phyloP scores from a whole-genome alignment of 768 basidiomycete species.

The Lenzites betulinus region DNA sequence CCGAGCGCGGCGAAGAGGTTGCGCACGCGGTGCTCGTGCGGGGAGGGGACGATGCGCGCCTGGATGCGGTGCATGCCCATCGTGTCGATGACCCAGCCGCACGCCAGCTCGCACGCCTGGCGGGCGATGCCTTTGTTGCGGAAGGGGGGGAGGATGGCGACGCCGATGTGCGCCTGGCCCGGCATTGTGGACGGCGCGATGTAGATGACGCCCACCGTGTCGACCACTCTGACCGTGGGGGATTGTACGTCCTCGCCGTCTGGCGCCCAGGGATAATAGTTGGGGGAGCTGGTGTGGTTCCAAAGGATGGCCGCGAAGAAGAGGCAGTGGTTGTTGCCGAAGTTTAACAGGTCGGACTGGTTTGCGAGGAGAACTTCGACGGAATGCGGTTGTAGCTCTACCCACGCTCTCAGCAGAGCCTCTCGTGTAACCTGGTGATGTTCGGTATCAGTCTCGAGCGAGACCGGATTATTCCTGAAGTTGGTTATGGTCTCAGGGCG shows the following conservation, averaged over 20 bases:
- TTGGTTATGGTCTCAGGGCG: neutral
- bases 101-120: conserved; percentile 46
- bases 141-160: conserved; percentile 44
- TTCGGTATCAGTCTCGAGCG: neutral
- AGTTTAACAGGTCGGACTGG: conserved; percentile 1
- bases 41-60: conserved; percentile 46
- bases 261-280: too few relatives aligned
- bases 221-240: neutral
- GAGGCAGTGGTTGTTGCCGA: conserved; percentile 15
- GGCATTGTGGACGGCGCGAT: conserved; percentile 19
- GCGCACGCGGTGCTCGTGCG: conserved; percentile 45
- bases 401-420: conserved; percentile 4
- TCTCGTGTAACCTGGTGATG: neutral
- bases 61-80: conserved; percentile 53
- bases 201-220: conserved; percentile 27
- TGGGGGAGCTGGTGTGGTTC: neutral
- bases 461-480: neutral
- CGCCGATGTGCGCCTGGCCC: conserved; percentile 58
- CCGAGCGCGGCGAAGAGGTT: conserved; percentile 53
- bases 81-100: conserved; percentile 50
- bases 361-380: conserved; percentile 10
- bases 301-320: conserved; percentile 19
- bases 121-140: conserved; percentile 47
- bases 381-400: conserved; percentile 4
- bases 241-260: neutral